Conservation (phyloP, 345 rosid species). For the Lepidium sativum region DNA sequence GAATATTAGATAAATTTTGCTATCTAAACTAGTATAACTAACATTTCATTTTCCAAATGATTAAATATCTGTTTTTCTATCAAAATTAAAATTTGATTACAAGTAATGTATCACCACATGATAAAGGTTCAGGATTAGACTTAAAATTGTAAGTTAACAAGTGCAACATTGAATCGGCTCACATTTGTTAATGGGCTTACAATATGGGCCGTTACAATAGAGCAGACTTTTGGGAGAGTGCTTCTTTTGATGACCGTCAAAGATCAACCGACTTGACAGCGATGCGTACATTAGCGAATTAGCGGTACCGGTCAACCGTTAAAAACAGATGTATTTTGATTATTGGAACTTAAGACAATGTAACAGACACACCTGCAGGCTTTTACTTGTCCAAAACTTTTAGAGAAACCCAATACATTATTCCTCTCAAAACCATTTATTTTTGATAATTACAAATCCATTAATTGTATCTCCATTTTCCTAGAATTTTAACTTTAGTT, state of each 20-base stretch:
- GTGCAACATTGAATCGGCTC: neutral
- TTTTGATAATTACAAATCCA: neutral
- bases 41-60: no score
- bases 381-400: constrained; percentile 16
- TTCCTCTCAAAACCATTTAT: constrained; percentile 6
- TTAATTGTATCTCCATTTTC: constrained; percentile 29
- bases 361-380: constrained; percentile 28
- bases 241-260: neutral
- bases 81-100: no score
- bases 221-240: neutral
- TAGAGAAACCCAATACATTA: constrained; percentile 24
- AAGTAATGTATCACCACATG: no score
- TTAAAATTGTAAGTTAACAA: no score
- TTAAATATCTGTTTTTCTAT: no score
- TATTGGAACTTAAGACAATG: constrained; percentile 14
- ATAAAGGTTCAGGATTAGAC: no score
- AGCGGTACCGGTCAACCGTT: neutral
- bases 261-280: neutral
- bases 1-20: no score
- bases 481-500: constrained; percentile 12
- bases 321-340: neutral
- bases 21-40: no score
- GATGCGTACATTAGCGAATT: neutral
- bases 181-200: neutral
- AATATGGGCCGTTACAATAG: neutral